Evolutionary conservation across 805 yeast genomes (phyloP).

Genomic region (Pichia nakasei): DNA sequence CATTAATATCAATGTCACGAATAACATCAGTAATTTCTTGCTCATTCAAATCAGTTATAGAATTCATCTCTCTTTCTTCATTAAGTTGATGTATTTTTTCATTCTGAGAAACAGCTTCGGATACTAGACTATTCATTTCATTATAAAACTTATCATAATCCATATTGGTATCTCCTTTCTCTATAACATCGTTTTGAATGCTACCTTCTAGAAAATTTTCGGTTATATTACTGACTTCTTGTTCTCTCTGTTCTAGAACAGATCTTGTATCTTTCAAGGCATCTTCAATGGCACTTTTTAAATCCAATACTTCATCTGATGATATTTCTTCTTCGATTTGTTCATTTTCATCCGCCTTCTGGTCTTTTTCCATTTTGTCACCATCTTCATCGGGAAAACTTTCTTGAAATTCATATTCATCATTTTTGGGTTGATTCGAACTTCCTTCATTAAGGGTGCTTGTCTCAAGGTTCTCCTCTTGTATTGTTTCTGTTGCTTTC

Average conservation of each 20-base stretch:
- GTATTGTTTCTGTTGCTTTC: too few relatives aligned
- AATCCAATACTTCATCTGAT: constrained; percentile 8
- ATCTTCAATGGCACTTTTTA: constrained; percentile 20
- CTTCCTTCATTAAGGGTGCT: too few relatives aligned
- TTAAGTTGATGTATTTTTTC: not conserved
- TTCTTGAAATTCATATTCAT: too few relatives aligned
- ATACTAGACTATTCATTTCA: constrained; percentile 6
- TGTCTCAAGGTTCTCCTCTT: too few relatives aligned
- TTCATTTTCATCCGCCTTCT: not conserved
- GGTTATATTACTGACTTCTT: too few relatives aligned
- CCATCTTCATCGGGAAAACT: too few relatives aligned
- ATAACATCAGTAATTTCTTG: constrained; percentile 8
- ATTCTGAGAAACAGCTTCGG: not conserved
- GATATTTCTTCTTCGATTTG: not conserved
- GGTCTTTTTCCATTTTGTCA: too few relatives aligned
- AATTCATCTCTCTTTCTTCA: not conserved
- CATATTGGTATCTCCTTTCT: constrained; percentile 1
- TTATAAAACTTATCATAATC: constrained; percentile 4
- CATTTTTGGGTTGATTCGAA: too few relatives aligned
- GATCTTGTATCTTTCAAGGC: constrained; percentile 15
- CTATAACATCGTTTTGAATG: too few relatives aligned
- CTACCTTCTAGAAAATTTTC: too few relatives aligned
- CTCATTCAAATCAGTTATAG: not conserved
- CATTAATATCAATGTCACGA: constrained; percentile 10
- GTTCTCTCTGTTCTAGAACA: constrained; percentile 1